phyloP scores from a whole-genome alignment of 352 stramenopile genomes.

The Aphanomyces euteiches region DNA sequence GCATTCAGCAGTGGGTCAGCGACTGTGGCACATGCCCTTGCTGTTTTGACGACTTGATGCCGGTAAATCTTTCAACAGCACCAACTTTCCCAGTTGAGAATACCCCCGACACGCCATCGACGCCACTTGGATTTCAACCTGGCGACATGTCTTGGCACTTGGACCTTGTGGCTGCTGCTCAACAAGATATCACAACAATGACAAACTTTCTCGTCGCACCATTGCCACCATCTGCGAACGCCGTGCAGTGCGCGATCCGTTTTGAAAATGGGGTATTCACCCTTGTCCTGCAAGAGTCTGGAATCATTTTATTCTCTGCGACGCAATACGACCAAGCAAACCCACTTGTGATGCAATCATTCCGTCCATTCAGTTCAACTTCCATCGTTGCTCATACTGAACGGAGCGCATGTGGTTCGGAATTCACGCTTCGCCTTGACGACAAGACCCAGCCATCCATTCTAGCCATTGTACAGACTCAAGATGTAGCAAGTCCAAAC shows the following conservation, averaged over 20 bases:
- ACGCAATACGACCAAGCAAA: constrained; percentile 1
- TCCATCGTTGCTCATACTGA: not conserved
- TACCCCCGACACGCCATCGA: no score
- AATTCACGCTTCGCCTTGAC: not conserved
- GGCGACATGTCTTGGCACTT: constrained; percentile 2
- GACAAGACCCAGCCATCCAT: not conserved
- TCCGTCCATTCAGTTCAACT: not conserved
- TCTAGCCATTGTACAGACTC: not conserved
- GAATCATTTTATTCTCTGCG: not conserved
- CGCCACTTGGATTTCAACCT: not conserved
- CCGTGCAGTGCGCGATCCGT: not conserved
- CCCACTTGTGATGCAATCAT: not conserved
- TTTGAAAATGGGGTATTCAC: not conserved
- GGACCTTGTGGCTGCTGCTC: not conserved
- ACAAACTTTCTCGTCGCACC: not conserved
- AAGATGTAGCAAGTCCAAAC: not conserved
- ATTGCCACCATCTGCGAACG: not conserved
- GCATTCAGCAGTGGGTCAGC: not conserved
- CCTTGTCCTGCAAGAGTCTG: not conserved
- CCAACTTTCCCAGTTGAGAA: not conserved
- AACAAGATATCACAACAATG: not conserved
- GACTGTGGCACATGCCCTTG: not conserved
- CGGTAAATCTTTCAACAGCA: not conserved
- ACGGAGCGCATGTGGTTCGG: not conserved
- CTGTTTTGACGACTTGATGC: not conserved